A percentile compares a stretch with the other conserved stretches of the same genome.
These are phyloP conservation scores for Calonectria pteridis DNA, from an alignment of 2,329 filamentous ascomycete species.

Conservation along the genomic window DNA sequence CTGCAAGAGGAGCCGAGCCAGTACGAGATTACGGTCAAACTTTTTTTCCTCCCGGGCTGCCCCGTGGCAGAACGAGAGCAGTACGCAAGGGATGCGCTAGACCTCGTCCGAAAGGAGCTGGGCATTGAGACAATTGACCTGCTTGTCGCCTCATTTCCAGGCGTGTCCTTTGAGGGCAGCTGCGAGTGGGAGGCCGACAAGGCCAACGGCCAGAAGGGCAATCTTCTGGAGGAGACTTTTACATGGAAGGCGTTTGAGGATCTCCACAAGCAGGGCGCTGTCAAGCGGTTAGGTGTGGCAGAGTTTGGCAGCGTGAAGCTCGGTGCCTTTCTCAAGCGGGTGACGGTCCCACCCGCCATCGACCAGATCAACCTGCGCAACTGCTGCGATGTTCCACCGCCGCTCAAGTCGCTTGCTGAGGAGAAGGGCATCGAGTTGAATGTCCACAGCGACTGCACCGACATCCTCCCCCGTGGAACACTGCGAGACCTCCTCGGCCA, in stretches of 20 bases:
- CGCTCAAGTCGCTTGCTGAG: constrained; percentile 87
- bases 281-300: constrained; percentile 83
- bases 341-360: constrained; percentile 80
- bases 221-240: constrained; percentile 75
- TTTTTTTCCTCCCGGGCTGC: constrained; percentile 88
- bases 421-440: constrained; percentile 85
- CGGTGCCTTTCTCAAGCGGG: constrained; percentile 78
- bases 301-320: constrained; percentile 93
- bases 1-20: constrained; percentile 84
- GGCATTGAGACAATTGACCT: constrained; percentile 83
- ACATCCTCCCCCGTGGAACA: constrained; percentile 89
- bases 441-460: constrained; percentile 93
- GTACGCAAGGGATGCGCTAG: constrained; percentile 83
- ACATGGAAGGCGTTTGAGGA: constrained; percentile 81
- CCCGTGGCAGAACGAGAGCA: constrained; percentile 72
- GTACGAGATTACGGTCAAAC: constrained; percentile 95
- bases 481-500: constrained; percentile 85
- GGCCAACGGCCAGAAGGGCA: constrained; percentile 70
- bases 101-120: constrained; percentile 84
- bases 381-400: constrained; percentile 95
- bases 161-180: constrained; percentile 92
- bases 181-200: constrained; percentile 83
- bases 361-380: constrained; percentile 97
- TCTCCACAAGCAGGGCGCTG: constrained; percentile 77
- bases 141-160: constrained; percentile 92